Evolutionary conservation across 495 filamentous ascomycete species (phyloP).

Genomic region (Penicillium subrubescens): DNA sequence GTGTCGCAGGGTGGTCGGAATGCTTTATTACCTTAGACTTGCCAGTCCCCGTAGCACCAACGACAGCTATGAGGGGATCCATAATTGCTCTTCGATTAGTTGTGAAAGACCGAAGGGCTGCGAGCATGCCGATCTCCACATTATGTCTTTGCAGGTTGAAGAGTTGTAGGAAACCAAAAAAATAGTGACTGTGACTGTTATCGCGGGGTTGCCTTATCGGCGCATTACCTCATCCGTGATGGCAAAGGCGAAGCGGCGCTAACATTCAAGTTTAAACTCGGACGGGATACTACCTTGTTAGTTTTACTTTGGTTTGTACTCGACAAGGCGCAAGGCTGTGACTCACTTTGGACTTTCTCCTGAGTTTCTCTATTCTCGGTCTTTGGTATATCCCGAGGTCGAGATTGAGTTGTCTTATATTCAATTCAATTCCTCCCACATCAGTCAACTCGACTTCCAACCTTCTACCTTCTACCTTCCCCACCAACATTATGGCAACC

Average conservation of each 20-base stretch:
- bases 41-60: conserved; percentile 93
- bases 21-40: conserved; percentile 81
- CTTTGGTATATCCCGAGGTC: not conserved
- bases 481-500: not conserved
- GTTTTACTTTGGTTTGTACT: not conserved
- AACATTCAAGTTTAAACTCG: not conserved
- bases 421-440: not conserved
- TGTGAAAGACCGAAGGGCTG: conserved; percentile 26
- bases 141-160: not conserved
- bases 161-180: not conserved
- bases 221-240: conserved; percentile 27
- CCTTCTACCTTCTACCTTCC: no score
- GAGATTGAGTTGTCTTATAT: no score
- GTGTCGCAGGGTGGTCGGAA: not conserved
- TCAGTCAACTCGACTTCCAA: conserved; percentile 7
- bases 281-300: conserved; percentile 3
- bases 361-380: not conserved
- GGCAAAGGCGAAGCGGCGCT: conserved; percentile 8
- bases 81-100: conserved; percentile 27
- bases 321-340: not conserved
- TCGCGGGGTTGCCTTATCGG: conserved; percentile 11
- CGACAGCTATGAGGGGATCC: conserved; percentile 74
- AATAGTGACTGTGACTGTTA: conserved; percentile 11
- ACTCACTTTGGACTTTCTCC: conserved; percentile 7
- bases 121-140: conserved; percentile 29